Conservation (phyloP, 345 rosid genomes). For the Aurinia saxatilis region DNA sequence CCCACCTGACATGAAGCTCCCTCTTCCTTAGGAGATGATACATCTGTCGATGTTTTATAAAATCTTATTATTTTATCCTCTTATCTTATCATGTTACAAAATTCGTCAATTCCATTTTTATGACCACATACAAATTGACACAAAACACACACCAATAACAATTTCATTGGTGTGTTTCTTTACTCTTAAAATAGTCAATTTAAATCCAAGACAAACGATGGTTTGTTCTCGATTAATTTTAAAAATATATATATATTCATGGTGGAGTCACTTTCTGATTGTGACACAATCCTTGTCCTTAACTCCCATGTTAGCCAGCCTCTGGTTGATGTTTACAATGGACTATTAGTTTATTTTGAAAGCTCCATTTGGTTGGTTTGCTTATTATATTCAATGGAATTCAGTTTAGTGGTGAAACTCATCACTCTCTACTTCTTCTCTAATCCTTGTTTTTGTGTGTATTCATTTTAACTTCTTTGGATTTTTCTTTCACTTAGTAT, state of each 20-base stretch:
- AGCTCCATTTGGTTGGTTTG: neutral
- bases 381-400: neutral
- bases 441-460: constrained; percentile 4
- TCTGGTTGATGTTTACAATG: constrained; percentile 3
- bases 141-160: constrained; percentile 1
- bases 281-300: constrained; percentile 21
- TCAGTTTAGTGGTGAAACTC: constrained; percentile 10
- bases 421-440: neutral
- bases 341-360: constrained; percentile 7
- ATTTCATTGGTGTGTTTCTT: constrained; percentile 16
- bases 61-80: neutral
- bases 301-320: constrained; percentile 8
- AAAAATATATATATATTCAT: constrained; percentile 1
- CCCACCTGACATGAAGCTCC: constrained; percentile 10
- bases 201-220: neutral
- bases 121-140: constrained; percentile 14
- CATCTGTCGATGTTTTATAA: constrained; percentile 11
- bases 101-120: neutral
- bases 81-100: neutral
- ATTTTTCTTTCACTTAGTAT: neutral
- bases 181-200: neutral
- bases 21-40: neutral
- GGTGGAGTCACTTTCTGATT: constrained; percentile 20
- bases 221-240: neutral
- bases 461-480: neutral